Percentiles rank a stretch among this genome's conserved stretches.
Conservation (phyloP, 1,139 yeast species). For the Taiozyma sp. region DNA sequence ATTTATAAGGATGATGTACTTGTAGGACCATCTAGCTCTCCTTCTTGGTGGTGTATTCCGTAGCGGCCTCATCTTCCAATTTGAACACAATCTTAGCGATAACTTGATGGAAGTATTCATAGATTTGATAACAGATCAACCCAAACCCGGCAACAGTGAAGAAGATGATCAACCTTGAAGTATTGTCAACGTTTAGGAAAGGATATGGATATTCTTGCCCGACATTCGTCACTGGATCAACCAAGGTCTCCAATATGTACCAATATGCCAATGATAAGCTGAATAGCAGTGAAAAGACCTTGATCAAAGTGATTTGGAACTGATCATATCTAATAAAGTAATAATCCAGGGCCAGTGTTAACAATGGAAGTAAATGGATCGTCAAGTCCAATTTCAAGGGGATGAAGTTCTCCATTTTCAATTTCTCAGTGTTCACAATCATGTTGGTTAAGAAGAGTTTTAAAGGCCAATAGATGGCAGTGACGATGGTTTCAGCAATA, state of each 20-base stretch:
- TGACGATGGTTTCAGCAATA: constrained; percentile 53
- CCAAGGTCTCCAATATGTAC: constrained; percentile 41
- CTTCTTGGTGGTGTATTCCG: background rate
- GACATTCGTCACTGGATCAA: constrained; percentile 37
- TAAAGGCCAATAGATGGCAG: constrained; percentile 62
- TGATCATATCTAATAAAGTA: constrained; percentile 43
- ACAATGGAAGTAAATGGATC: constrained; percentile 55
- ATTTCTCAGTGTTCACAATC: constrained; percentile 22
- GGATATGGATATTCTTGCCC: constrained; percentile 53
- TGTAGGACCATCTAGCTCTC: background rate
- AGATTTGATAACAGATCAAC: constrained; percentile 2
- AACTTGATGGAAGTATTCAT: background rate
- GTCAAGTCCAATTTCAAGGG: constrained; percentile 48
- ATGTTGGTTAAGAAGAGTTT: constrained; percentile 43
- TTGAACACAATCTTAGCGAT: background rate
- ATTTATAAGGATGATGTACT: no score
- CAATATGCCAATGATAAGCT: constrained; percentile 46
- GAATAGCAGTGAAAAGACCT: constrained; percentile 37
- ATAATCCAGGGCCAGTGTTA: constrained; percentile 47
- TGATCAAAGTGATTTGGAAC: constrained; percentile 24
- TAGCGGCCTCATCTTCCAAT: background rate
- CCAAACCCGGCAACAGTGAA: constrained; percentile 42
- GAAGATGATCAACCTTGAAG: constrained; percentile 44
- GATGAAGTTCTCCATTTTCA: constrained; percentile 26
- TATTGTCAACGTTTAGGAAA: constrained; percentile 48